phyloP scores from a whole-genome alignment of 768 basidiomycete genomes.

The Suillus subaureus region DNA sequence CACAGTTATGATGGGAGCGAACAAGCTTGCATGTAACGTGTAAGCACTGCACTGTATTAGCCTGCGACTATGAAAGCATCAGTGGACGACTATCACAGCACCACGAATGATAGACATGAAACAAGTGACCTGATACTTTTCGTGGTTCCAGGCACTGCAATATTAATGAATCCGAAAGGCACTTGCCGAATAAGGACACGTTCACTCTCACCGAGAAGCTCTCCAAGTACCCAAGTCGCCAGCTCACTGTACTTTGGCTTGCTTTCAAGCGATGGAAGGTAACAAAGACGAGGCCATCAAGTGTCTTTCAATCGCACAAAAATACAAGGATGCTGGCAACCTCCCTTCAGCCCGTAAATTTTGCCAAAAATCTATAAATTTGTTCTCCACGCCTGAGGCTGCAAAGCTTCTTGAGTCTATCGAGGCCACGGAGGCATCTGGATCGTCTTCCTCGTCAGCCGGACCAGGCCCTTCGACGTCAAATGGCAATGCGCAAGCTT shows the following conservation, averaged over 20 bases:
- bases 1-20: not conserved
- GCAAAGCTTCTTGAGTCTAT: constrained; percentile 65
- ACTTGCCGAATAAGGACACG: constrained; percentile 9
- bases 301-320: constrained; percentile 78
- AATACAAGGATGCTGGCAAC: constrained; percentile 73
- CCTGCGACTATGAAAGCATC: not conserved
- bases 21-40: not conserved
- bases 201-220: not conserved
- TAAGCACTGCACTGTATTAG: not conserved
- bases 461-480: constrained; percentile 41
- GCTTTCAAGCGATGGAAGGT: constrained; percentile 60
- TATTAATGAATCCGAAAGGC: constrained; percentile 2
- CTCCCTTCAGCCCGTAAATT: constrained; percentile 82
- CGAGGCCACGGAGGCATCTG: constrained; percentile 51
- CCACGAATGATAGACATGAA: too few species aligned
- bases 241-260: constrained; percentile 12
- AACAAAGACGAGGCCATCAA: constrained; percentile 90
- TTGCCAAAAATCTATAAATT: constrained; percentile 81
- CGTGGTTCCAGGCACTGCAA: not conserved
- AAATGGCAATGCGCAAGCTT: constrained; percentile 39
- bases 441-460: constrained; percentile 37
- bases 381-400: constrained; percentile 82
- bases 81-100: not conserved
- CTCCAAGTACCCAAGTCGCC: not conserved
- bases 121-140: not conserved